These are phyloP conservation scores for Lolium multiflorum DNA, from an alignment of 176 grass and related monocot species.

Conservation along the genomic window DNA sequence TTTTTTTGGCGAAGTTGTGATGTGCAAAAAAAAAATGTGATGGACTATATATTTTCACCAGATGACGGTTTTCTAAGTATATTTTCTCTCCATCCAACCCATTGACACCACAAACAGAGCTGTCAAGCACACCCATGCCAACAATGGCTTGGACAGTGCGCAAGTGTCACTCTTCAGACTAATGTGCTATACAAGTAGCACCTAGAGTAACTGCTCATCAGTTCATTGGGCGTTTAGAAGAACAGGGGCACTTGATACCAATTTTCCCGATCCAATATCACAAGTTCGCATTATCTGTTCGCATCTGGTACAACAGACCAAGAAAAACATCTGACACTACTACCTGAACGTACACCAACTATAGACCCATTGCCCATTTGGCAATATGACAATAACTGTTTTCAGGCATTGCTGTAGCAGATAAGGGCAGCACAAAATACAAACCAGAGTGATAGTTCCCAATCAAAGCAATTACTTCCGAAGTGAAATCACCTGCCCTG, in stretches of 20 bases:
- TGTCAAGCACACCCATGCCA: too few species aligned
- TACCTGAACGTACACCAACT: background rate
- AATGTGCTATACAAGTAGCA: background rate
- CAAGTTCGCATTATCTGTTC: background rate
- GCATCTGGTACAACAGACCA: background rate
- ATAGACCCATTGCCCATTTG: background rate
- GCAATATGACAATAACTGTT: background rate
- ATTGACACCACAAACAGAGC: too few species aligned
- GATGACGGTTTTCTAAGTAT: too few species aligned
- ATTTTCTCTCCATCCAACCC: too few species aligned
- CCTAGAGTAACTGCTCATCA: background rate
- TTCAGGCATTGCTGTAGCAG: conserved; percentile 1
- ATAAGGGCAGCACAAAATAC: background rate
- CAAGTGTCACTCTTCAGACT: background rate
- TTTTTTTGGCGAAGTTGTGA: too few species aligned
- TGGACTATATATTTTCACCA: too few species aligned
- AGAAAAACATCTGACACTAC: background rate
- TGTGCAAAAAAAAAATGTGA: too few species aligned
- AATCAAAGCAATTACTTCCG: conserved; percentile 10
- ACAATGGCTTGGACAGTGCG: too few species aligned
- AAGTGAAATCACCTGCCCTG: conserved; percentile 29
- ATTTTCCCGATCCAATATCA: background rate
- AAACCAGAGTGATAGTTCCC: conserved; percentile 28
- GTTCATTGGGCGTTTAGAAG: background rate
- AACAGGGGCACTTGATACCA: background rate